Evolutionary conservation across 2,329 filamentous ascomycete species (phyloP).

Genomic region (Thelonectria discophora): DNA sequence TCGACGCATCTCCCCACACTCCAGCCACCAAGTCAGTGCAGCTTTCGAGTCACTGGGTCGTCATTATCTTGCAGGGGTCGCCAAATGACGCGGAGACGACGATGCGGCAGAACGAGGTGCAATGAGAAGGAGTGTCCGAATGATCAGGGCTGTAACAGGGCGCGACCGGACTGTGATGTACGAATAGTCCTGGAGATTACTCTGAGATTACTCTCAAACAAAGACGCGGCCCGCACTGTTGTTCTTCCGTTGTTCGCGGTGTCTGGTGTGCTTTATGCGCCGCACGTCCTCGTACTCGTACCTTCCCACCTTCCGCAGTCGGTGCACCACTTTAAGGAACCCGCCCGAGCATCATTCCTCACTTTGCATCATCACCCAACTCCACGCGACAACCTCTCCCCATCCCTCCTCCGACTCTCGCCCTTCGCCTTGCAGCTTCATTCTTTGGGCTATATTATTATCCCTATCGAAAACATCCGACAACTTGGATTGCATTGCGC

Average conservation of each 20-base stretch:
- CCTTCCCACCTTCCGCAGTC: constrained; percentile 29
- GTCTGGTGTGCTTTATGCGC: constrained; percentile 22
- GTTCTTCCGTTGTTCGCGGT: neutral
- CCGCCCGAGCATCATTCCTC: constrained; percentile 10
- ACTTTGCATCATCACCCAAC: constrained; percentile 14
- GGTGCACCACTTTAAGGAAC: constrained; percentile 12
- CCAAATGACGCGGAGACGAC: constrained; percentile 38
- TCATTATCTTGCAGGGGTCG: constrained; percentile 1
- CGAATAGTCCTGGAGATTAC: constrained; percentile 4
- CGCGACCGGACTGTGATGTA: no score
- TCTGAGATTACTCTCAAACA: neutral
- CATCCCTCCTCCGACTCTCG: neutral
- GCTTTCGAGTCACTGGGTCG: neutral
- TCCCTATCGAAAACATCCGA: constrained; percentile 25
- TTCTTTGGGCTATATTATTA: constrained; percentile 21
- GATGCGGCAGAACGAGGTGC: neutral
- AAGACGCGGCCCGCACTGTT: neutral
- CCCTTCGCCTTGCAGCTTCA: neutral
- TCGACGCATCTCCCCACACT: neutral
- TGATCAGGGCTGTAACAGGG: no score
- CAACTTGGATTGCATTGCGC: constrained; percentile 11
- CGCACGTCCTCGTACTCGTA: constrained; percentile 20
- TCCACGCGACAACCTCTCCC: constrained; percentile 14
- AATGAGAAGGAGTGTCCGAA: no score
- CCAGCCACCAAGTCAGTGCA: constrained; percentile 2